These are phyloP conservation scores for Neofusicoccum sp. DNA, from an alignment of 2,329 filamentous ascomycete genomes.

Conservation along the genomic window DNA sequence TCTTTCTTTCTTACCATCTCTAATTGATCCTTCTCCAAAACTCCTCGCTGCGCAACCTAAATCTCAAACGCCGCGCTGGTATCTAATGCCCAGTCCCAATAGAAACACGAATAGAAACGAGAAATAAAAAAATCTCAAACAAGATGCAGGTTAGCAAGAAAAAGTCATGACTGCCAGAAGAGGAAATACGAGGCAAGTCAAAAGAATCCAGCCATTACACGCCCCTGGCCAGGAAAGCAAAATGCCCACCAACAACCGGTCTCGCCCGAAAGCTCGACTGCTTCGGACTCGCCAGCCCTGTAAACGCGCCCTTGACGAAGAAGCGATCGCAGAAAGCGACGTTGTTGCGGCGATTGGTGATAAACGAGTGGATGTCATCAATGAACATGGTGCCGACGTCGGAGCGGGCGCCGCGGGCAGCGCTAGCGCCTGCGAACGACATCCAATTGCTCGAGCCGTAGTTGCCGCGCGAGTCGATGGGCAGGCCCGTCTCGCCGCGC, in stretches of 20 bases:
- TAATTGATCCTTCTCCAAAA: no score
- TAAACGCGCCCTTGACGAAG: constrained; percentile 34
- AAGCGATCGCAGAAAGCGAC: constrained; percentile 50
- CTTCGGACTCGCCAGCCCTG: constrained; percentile 26
- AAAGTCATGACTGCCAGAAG: neutral
- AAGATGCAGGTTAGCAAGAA: neutral
- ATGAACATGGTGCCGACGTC: constrained; percentile 33
- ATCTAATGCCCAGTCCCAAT: no score
- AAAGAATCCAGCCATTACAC: neutral
- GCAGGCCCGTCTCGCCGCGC: constrained; percentile 31
- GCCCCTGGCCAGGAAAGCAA: constrained; percentile 44
- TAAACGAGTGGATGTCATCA: constrained; percentile 44
- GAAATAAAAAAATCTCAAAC: neutral
- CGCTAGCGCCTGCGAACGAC: constrained; percentile 41
- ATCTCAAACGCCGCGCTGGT: no score
- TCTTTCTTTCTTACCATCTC: no score
- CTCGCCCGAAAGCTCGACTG: constrained; percentile 39
- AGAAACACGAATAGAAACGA: neutral
- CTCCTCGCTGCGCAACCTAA: no score
- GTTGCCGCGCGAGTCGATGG: constrained; percentile 38
- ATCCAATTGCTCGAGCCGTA: constrained; percentile 51
- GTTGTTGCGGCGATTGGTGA: constrained; percentile 44
- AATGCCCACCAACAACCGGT: constrained; percentile 48
- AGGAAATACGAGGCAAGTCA: neutral
- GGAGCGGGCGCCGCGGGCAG: neutral